These are phyloP conservation scores for Trichomonascaceae sp. DNA, from an alignment of 1,139 yeast genomes.

Conservation along the genomic window DNA sequence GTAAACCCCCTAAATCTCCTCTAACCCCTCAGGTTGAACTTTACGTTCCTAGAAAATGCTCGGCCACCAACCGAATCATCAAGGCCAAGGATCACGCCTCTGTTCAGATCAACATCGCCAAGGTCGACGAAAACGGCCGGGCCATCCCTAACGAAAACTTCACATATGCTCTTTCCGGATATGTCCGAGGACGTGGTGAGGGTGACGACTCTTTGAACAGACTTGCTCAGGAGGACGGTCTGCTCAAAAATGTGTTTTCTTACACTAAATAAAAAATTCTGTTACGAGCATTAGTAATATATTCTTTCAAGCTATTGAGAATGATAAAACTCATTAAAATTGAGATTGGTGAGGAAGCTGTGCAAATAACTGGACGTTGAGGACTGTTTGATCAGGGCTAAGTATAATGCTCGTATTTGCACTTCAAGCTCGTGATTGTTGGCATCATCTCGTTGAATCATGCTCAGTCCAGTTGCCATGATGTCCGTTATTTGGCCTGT, in stretches of 20 bases:
- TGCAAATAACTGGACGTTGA: not conserved
- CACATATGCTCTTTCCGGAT: conserved; percentile 96
- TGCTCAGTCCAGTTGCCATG: conserved; percentile 1
- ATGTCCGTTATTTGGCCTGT: not conserved
- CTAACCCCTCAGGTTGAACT: conserved; percentile 73
- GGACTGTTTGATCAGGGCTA: not conserved
- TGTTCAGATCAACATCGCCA: conserved; percentile 85
- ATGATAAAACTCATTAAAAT: conserved; percentile 6
- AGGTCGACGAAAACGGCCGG: conserved; percentile 92
- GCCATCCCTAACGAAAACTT: conserved; percentile 87
- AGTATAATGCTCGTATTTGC: not conserved
- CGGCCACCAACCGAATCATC: conserved; percentile 99
- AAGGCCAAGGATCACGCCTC: conserved; percentile 99
- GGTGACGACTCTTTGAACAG: conserved; percentile 99
- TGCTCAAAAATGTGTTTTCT: conserved; percentile 97
- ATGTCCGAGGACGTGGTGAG: conserved; percentile 88
- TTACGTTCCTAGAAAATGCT: conserved; percentile 99
- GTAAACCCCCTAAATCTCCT: not conserved
- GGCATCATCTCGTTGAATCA: not conserved
- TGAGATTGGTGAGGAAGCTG: conserved; percentile 4
- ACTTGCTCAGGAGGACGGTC: conserved; percentile 98
- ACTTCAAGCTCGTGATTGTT: not conserved
- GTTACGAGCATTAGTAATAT: conserved; percentile 8
- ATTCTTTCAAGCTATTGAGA: not conserved
- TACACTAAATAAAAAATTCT: conserved; percentile 53